phyloP scores from a whole-genome alignment of 768 basidiomycete species.

The Terana coerulea region DNA sequence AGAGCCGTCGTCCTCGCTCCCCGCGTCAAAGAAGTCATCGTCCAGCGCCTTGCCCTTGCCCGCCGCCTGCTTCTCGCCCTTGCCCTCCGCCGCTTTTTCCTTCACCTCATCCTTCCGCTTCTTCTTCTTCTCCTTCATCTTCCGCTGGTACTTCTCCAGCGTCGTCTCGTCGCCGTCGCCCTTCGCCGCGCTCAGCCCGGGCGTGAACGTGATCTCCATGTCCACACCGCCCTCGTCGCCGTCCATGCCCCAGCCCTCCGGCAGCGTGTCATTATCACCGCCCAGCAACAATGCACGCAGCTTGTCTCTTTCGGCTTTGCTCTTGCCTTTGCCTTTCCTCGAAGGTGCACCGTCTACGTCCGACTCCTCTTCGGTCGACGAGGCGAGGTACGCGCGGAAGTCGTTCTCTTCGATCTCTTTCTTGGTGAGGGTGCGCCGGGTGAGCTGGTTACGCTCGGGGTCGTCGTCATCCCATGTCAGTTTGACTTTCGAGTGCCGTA shows the following conservation, averaged over 20 bases:
- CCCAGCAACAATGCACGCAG: conserved; percentile 75
- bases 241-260: conserved; percentile 73
- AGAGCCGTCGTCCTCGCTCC: conserved; percentile 33
- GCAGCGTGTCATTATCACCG: conserved; percentile 60
- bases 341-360: conserved; percentile 59
- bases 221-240: conserved; percentile 40
- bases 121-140: conserved; percentile 86
- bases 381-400: conserved; percentile 55
- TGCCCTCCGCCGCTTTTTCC: conserved; percentile 29
- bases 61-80: conserved; percentile 22
- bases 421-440: conserved; percentile 70
- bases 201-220: conserved; percentile 95
- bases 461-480: conserved; percentile 99
- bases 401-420: conserved; percentile 92
- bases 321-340: conserved; percentile 43
- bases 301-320: conserved; percentile 51
- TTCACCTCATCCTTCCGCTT: conserved; percentile 68
- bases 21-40: conserved; percentile 80
- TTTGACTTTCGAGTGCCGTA: conserved; percentile 97
- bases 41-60: conserved; percentile 21
- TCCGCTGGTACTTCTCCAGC: conserved; percentile 83
- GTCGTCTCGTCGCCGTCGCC: conserved; percentile 71
- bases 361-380: conserved; percentile 50
- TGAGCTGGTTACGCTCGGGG: conserved; percentile 75
- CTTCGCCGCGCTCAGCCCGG: conserved; percentile 61